phyloP scores from a whole-genome alignment of 2,329 filamentous ascomycete species.

The Zopfia rhizophila region DNA sequence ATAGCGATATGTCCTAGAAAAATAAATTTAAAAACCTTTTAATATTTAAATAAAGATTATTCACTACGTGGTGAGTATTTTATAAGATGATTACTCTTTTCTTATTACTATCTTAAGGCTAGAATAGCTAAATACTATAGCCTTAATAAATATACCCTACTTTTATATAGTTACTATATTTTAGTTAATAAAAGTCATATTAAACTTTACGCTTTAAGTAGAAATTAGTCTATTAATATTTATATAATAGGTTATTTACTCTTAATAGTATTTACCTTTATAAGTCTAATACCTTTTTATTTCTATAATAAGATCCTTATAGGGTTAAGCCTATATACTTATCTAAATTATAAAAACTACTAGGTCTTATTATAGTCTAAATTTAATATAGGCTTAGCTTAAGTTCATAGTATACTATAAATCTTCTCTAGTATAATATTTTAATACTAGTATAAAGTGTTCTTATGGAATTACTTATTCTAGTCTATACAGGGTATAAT shows the following conservation, averaged over 20 bases:
- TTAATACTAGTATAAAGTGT: neutral
- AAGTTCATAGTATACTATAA: neutral
- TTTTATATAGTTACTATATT: slow-evolving; percentile 9
- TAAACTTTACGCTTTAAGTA: slow-evolving; percentile 12
- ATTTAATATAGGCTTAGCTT: slow-evolving; percentile 1
- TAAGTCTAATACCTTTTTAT: slow-evolving; percentile 27
- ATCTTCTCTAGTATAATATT: slow-evolving; percentile 2
- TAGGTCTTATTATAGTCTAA: slow-evolving; percentile 1
- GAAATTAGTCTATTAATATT: slow-evolving; percentile 7
- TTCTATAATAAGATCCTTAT: slow-evolving; percentile 21
- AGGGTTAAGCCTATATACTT: too few relatives aligned
- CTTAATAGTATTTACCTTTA: slow-evolving; percentile 18
- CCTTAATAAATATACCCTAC: slow-evolving; percentile 6
- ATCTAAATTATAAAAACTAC: slow-evolving; percentile 3
- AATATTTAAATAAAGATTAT: slow-evolving; percentile 3
- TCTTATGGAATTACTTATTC: slow-evolving; percentile 3
- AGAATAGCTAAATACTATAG: slow-evolving; percentile 11
- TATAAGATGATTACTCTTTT: slow-evolving; percentile 6
- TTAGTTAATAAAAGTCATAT: slow-evolving; percentile 8
- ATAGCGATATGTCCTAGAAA: slow-evolving; percentile 20
- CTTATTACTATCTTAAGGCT: slow-evolving; percentile 6
- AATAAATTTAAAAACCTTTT: slow-evolving; percentile 20
- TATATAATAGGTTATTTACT: slow-evolving; percentile 5
- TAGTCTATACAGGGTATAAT: slow-evolving; percentile 1
- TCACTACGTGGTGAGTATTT: slow-evolving; percentile 6